These are phyloP conservation scores for Verbascum thapsus DNA, from an alignment of 257 asterid species.

Conservation along the genomic window DNA sequence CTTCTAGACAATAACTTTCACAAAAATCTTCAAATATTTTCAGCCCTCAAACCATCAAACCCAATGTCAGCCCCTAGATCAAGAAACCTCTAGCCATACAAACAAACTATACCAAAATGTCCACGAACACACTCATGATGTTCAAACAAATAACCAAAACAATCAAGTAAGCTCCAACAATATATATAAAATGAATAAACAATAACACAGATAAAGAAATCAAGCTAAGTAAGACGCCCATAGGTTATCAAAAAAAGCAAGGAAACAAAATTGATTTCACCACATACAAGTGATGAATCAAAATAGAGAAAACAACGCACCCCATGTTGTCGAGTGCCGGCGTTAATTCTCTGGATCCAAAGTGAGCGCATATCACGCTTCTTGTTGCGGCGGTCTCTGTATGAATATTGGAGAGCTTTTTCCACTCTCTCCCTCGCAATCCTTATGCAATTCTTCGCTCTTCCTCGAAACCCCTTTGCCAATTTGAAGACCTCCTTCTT, in stretches of 20 bases:
- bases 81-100: not conserved
- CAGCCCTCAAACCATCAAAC: not conserved
- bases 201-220: not conserved
- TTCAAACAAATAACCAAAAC: not conserved
- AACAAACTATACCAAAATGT: not conserved
- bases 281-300: not conserved
- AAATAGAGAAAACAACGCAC: conserved; percentile 23
- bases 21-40: no score
- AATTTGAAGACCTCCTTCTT: conserved; percentile 77
- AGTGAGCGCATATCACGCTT: conserved; percentile 86
- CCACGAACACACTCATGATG: not conserved
- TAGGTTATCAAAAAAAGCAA: not conserved
- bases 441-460: conserved; percentile 83
- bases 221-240: not conserved
- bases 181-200: not conserved
- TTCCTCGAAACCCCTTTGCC: conserved; percentile 84
- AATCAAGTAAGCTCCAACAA: not conserved
- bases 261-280: not conserved
- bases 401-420: conserved; percentile 86
- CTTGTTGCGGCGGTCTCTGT: conserved; percentile 88
- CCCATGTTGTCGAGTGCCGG: conserved; percentile 72
- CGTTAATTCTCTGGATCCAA: conserved; percentile 78
- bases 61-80: not conserved
- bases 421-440: conserved; percentile 87
- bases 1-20: not conserved